Base-by-base conservation (phyloP, 169 alveolate species). In the Eimeria falciformis region DNA sequence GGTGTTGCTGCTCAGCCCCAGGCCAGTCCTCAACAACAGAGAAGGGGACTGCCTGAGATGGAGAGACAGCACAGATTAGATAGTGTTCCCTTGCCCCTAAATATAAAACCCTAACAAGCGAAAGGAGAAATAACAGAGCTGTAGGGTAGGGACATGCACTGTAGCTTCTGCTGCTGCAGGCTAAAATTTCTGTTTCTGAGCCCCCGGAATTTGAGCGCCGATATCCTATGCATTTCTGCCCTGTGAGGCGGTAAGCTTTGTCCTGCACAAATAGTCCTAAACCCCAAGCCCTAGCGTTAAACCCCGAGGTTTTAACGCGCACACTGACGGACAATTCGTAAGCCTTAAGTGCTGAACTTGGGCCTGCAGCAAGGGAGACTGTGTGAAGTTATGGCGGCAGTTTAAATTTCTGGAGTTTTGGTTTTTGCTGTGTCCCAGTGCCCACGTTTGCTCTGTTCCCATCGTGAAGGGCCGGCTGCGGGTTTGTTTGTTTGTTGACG, bases 401-500 rank as follows among this genome's bases (percentile, higher is more conserved):
- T 12, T 17, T 53, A 1, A 53, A 3, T 53, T 17, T 46, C 46
- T 12, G 0, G 27, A 46, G 69, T 47, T 23, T 23, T 23, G 23
- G 86, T 18, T 12, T 45, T 23, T 50, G 65, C 27, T 45, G 46
- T 18, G 23, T 27, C 68, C 7, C 86, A 77, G 86, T 43, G 86
- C 86, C 12, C 50, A 77, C 17, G 68, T 50, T 0, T 77, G 86
- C 69, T 46, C 86, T 23, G 86, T 77, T 2, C 86, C 65, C 4
- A 53, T 77, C 46, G 86, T 77, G 62, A 77, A 45, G 46, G 86
- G 86, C 47, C 68, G 86, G 69, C 86, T 77, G 68, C 86, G 37
- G 68, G 86, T 77, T 65, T 45, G 68, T 45, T 12, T 77, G 69
- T 53, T 77, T 29, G 68, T 77, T 6, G 86, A 77, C 25, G 58